Conservation (phyloP, 805 yeast genomes). For the Metschnikowia borealis region DNA sequence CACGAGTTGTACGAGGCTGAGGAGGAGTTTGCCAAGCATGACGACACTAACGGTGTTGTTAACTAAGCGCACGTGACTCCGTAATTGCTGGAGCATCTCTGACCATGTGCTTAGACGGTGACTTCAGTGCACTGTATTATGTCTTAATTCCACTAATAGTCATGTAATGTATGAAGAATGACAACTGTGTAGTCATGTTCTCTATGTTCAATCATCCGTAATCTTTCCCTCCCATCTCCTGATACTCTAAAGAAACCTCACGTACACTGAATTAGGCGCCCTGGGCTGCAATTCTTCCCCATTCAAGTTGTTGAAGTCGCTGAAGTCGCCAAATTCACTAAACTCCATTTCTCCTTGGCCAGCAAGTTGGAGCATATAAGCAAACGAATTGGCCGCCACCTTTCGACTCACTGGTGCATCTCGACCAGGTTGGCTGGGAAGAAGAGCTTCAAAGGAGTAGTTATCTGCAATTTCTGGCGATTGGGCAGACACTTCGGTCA, state of each 20-base stretch:
- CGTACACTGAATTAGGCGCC: neutral
- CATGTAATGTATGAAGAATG: slow-evolving; percentile 4
- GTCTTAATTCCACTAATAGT: neutral
- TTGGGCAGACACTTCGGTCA: neutral
- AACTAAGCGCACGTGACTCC: slow-evolving; percentile 15
- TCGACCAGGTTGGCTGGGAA: slow-evolving; percentile 7
- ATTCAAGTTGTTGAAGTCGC: too few relatives aligned
- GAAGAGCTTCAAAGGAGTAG: slow-evolving; percentile 8
- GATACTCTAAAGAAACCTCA: neutral
- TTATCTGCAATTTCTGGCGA: neutral
- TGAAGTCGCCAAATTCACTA: too few relatives aligned
- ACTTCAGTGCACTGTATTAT: slow-evolving; percentile 3
- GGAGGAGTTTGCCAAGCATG: slow-evolving; percentile 43
- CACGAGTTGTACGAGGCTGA: slow-evolving; percentile 51
- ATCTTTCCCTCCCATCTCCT: too few relatives aligned
- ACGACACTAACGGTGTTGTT: slow-evolving; percentile 23
- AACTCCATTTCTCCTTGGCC: neutral
- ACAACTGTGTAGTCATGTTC: too few relatives aligned
- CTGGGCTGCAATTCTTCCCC: neutral
- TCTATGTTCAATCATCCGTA: too few relatives aligned
- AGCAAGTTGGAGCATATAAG: slow-evolving; percentile 16
- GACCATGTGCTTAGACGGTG: neutral
- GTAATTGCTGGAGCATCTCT: neutral
- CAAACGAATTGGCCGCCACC: slow-evolving; percentile 16
- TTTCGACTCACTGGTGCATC: slow-evolving; percentile 7